Conservation (phyloP, 2,329 filamentous ascomycete genomes). For the Fusarium papillatum region DNA sequence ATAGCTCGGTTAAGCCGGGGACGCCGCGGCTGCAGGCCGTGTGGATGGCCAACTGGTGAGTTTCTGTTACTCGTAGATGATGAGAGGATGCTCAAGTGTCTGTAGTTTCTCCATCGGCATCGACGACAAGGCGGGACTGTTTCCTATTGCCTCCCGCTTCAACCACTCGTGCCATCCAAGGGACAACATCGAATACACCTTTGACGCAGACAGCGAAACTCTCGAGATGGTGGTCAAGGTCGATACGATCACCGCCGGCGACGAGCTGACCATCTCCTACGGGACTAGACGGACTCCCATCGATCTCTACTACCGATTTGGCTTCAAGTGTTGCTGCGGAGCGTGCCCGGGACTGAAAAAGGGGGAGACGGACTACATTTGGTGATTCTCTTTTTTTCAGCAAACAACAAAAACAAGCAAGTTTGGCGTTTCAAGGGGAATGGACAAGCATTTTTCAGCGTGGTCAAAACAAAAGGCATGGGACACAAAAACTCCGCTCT, state of each 20-base stretch:
- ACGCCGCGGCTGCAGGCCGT: constrained; percentile 51
- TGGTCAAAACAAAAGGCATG: background rate
- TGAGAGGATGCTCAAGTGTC: background rate
- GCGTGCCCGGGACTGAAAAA: constrained; percentile 52
- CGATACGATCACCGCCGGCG: constrained; percentile 53
- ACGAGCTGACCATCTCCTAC: constrained; percentile 68
- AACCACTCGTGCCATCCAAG: constrained; percentile 67
- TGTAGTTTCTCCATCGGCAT: constrained; percentile 46
- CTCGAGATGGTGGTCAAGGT: constrained; percentile 58
- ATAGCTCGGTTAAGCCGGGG: constrained; percentile 45
- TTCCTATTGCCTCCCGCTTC: constrained; percentile 66
- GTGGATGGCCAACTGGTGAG: constrained; percentile 63
- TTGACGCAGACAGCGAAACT: constrained; percentile 47
- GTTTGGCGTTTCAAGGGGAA: background rate
- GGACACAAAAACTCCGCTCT: background rate
- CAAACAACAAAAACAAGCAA: background rate
- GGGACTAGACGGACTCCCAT: constrained; percentile 49
- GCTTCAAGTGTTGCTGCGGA: constrained; percentile 67
- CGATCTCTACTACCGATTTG: constrained; percentile 59
- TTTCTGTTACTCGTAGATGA: background rate
- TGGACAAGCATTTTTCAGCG: background rate
- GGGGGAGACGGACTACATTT: constrained; percentile 23
- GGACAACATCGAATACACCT: constrained; percentile 60
- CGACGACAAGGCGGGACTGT: constrained; percentile 54
- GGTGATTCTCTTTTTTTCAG: constrained; percentile 18